Evolutionary conservation across 148 eudicot species (phyloP), one percentile per base, ranked within the genome.

Genomic region (Rhododendron williamsianum): DNA sequence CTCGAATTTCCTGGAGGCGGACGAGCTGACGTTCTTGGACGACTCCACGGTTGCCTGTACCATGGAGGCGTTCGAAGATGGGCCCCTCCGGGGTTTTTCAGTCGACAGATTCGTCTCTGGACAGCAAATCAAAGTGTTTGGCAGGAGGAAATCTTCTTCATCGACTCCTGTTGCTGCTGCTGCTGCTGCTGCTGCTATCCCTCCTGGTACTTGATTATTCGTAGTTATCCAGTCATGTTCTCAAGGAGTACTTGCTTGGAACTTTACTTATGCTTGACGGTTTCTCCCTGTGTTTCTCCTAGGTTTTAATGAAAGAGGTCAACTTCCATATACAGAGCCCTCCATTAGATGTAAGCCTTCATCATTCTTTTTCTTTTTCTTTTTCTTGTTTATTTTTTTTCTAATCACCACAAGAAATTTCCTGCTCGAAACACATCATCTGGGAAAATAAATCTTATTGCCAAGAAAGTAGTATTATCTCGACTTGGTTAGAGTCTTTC

Each of bases 51-150:
- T 94, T 27, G 93, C 94, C 86, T 94, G 93, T 58, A 82, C 94
- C 6, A 83, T 95, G 89, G 98, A 95, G 81, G 87, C 89, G 9
- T 94, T 91, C 73, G 95, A 93, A 83, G 97, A 93, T 46, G 98
- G 93, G 5, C 91, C 94, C 2, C 85, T 90, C 19, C 93, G 88
- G 85, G 97, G 97, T 10, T 93, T 95, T 38, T 93, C 97, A 19
- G 92, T 95, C 67, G 98, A 95, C 86, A 90, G 93, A 81, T 95
- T 95, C 79, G 83, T 87, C 45, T 76, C 94, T 43, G 98, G 98
- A 4, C 95, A 93, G 43, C 98, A 93, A 43, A 84, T 95, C 83
- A 95, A 95, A 89, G 95, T 95, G 19, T 93, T 95, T 78, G 98
- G 98, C 83, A 84, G 98, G 86, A 91, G 90, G 84, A 95, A 90